A percentile compares a stretch with the other conserved stretches of the same genome.
Evolutionary conservation across 768 basidiomycete genomes (phyloP).

Genomic region (Hemileccinum impolitum): DNA sequence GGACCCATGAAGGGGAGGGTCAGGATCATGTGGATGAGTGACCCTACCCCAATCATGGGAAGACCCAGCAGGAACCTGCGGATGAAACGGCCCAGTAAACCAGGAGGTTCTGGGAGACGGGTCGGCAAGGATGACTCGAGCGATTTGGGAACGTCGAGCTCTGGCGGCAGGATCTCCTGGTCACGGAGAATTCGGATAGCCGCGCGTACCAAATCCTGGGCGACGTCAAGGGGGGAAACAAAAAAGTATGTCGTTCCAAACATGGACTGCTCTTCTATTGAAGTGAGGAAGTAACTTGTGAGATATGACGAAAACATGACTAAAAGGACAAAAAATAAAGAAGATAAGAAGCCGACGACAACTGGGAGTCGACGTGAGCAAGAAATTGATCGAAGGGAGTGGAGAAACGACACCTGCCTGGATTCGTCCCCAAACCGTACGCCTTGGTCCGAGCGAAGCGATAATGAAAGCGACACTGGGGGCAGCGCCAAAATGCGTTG

Average conservation of each 20-base stretch:
- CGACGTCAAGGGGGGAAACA: constrained; percentile 55
- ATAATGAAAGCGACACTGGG: constrained; percentile 77
- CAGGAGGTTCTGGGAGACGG: constrained; percentile 32
- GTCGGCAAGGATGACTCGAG: constrained; percentile 19
- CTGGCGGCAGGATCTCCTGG: constrained; percentile 41
- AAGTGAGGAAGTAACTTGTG: constrained; percentile 62
- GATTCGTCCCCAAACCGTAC: constrained; percentile 74
- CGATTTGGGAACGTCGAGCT: constrained; percentile 13
- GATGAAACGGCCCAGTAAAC: constrained; percentile 54
- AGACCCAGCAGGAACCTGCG: constrained; percentile 75
- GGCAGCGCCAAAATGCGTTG: constrained; percentile 74
- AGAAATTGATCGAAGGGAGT: constrained; percentile 3
- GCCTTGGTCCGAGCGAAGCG: constrained; percentile 69
- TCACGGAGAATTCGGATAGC: constrained; percentile 62
- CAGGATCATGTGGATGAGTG: constrained; percentile 67
- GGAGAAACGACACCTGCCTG: constrained; percentile 41
- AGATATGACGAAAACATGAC: constrained; percentile 69
- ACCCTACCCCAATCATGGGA: constrained; percentile 74
- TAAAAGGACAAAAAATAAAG: constrained; percentile 58
- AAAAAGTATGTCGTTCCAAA: constrained; percentile 36
- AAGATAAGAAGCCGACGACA: constrained; percentile 57
- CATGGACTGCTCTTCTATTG: constrained; percentile 53
- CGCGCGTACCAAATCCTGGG: constrained; percentile 58
- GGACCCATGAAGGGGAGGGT: constrained; percentile 64
- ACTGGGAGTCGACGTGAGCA: constrained; percentile 40